Evolutionary conservation across 768 basidiomycete species (phyloP).

Genomic region (Macrolepiota albuminosa): DNA sequence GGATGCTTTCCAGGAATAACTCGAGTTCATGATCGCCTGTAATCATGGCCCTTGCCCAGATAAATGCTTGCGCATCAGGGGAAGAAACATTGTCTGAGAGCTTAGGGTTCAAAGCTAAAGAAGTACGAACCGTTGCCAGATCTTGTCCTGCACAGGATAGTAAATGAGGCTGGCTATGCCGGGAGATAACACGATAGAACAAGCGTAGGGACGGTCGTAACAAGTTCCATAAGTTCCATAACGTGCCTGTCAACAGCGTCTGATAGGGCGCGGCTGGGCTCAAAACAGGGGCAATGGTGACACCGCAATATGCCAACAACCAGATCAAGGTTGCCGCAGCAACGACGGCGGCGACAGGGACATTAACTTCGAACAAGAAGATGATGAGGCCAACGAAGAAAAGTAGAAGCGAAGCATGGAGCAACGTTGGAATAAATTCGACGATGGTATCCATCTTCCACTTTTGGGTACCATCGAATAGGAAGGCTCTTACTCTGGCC

Average conservation of each 20-base stretch:
- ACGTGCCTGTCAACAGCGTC: background rate
- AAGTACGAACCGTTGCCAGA: background rate
- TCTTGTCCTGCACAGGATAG: background rate
- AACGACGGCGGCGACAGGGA: background rate
- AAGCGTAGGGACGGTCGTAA: background rate
- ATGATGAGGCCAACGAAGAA: constrained; percentile 7
- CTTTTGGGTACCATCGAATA: background rate
- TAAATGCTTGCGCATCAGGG: background rate
- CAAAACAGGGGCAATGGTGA: background rate
- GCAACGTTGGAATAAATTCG: constrained; percentile 3
- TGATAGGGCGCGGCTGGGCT: constrained; percentile 6
- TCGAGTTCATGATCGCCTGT: constrained; percentile 2
- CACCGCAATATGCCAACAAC: background rate
- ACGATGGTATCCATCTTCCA: constrained; percentile 4
- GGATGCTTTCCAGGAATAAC: constrained; percentile 4
- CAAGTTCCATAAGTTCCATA: background rate
- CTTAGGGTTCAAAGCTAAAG: background rate
- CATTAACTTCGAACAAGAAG: background rate
- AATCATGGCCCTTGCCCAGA: background rate
- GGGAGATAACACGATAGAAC: background rate
- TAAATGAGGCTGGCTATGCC: background rate
- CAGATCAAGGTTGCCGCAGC: background rate
- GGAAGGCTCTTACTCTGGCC: constrained; percentile 1
- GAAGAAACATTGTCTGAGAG: background rate
- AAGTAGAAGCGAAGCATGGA: constrained; percentile 7